These are phyloP conservation scores for Phytophthora multivora DNA, from an alignment of 352 stramenopile species.

Conservation along the genomic window DNA sequence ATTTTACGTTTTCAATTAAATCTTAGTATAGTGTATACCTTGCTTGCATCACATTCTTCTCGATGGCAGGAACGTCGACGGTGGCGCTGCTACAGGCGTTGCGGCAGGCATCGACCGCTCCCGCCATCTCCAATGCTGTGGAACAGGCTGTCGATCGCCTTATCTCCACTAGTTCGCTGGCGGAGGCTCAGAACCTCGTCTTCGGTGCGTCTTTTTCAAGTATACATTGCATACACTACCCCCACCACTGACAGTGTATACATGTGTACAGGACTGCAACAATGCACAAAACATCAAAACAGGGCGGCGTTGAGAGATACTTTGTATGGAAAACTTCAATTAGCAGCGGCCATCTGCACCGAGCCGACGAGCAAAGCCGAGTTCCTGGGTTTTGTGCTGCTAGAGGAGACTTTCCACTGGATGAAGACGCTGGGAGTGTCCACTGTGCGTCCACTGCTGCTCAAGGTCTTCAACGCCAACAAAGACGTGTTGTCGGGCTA, in stretches of 20 bases:
- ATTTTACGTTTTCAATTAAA: too few species aligned
- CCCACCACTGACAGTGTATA: slow-evolving; percentile 2
- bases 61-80: slow-evolving; percentile 6
- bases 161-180: slow-evolving; percentile 26
- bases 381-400: slow-evolving; percentile 49
- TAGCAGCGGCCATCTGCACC: slow-evolving; percentile 47
- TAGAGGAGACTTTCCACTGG: slow-evolving; percentile 31
- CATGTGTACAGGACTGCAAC: slow-evolving; percentile 19
- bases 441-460: slow-evolving; percentile 16
- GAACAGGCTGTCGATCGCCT: slow-evolving; percentile 32
- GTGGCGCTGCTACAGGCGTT: slow-evolving; percentile 32
- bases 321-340: slow-evolving; percentile 38
- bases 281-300: slow-evolving; percentile 14
- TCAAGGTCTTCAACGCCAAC: slow-evolving; percentile 54
- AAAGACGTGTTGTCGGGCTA: slow-evolving; percentile 41
- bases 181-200: slow-evolving; percentile 36
- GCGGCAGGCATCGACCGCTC: slow-evolving; percentile 19
- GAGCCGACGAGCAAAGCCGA: slow-evolving; percentile 54
- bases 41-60: too few species aligned
- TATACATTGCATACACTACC: not conserved
- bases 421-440: slow-evolving; percentile 14
- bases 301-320: not conserved
- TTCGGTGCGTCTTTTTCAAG: slow-evolving; percentile 22
- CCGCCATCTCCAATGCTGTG: slow-evolving; percentile 4
- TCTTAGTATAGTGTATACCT: too few species aligned